Conservation (phyloP, 768 basidiomycete species). For the Steccherinum ochraceum region DNA sequence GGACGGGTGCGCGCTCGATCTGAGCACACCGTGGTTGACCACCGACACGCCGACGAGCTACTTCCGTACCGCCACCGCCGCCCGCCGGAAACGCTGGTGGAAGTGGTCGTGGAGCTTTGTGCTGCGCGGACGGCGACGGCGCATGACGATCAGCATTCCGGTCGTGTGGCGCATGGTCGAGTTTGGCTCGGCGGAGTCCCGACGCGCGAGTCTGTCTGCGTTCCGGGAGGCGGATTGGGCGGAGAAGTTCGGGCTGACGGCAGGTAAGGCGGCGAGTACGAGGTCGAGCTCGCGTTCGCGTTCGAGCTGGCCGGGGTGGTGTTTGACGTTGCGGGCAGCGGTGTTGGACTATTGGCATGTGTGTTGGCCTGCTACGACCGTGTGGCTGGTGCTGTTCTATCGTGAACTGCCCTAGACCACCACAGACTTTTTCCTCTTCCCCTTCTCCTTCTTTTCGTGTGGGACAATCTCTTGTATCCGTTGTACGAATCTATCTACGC, state of each 20-base stretch:
- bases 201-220: background rate
- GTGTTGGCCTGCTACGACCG: background rate
- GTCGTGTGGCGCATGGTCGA: constrained; percentile 1
- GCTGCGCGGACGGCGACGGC: constrained; percentile 46
- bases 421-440: no score
- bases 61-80: background rate
- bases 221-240: background rate
- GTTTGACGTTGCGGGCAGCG: background rate
- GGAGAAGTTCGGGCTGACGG: background rate
- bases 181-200: background rate
- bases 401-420: background rate
- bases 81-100: constrained; percentile 11
- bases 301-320: background rate
- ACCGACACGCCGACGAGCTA: background rate
- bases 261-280: background rate
- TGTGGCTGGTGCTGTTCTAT: constrained; percentile 7
- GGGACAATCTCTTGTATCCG: no score
- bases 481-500: no score
- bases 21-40: constrained; percentile 1
- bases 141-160: constrained; percentile 35
- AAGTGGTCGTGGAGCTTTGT: constrained; percentile 50
- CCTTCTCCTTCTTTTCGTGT: no score
- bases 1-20: constrained; percentile 2
- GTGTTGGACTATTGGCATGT: background rate
- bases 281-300: background rate